These are phyloP conservation scores for Hypoxylon sp. DNA, from an alignment of 2,329 filamentous ascomycete genomes.

Conservation along the genomic window DNA sequence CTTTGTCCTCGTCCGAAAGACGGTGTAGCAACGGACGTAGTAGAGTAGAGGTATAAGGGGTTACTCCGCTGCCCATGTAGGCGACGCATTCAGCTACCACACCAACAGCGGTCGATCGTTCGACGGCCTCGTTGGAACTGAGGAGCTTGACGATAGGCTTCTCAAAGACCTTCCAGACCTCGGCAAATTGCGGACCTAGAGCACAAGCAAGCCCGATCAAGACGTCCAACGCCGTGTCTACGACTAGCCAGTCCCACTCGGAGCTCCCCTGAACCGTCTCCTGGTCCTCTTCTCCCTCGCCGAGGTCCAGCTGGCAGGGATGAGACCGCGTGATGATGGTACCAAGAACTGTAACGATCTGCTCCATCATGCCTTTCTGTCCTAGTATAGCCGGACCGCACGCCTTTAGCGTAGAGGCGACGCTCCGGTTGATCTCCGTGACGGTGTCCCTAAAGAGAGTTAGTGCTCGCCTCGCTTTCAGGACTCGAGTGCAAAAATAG, in stretches of 20 bases:
- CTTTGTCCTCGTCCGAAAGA: conserved; percentile 87
- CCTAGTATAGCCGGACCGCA: conserved; percentile 89
- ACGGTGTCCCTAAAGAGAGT: conserved; percentile 78
- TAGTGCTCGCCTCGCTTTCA: conserved; percentile 30
- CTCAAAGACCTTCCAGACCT: conserved; percentile 97
- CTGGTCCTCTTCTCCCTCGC: conserved; percentile 82
- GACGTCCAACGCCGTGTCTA: conserved; percentile 94
- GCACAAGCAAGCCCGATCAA: conserved; percentile 87
- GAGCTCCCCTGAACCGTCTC: conserved; percentile 83
- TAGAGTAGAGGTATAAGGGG: conserved; percentile 82
- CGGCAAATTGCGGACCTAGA: conserved; percentile 83
- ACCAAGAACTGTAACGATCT: conserved; percentile 81
- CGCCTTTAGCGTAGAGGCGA: conserved; percentile 90
- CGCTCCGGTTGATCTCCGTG: conserved; percentile 94
- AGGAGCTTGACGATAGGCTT: conserved; percentile 91
- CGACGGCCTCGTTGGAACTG: conserved; percentile 85
- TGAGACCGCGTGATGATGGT: conserved; percentile 91
- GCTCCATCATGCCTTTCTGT: conserved; percentile 79
- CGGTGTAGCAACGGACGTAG: conserved; percentile 88
- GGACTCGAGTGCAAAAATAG: not conserved
- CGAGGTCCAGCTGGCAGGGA: conserved; percentile 91
- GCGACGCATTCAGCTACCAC: conserved; percentile 92
- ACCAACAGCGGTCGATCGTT: conserved; percentile 91
- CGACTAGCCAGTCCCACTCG: conserved; percentile 97
- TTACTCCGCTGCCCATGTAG: conserved; percentile 85